A percentile compares a stretch with the other conserved stretches of the same genome.
Evolutionary conservation across 192 early-diverging fungal species (phyloP).

Genomic region (Gaertneriomyces semiglobifer): DNA sequence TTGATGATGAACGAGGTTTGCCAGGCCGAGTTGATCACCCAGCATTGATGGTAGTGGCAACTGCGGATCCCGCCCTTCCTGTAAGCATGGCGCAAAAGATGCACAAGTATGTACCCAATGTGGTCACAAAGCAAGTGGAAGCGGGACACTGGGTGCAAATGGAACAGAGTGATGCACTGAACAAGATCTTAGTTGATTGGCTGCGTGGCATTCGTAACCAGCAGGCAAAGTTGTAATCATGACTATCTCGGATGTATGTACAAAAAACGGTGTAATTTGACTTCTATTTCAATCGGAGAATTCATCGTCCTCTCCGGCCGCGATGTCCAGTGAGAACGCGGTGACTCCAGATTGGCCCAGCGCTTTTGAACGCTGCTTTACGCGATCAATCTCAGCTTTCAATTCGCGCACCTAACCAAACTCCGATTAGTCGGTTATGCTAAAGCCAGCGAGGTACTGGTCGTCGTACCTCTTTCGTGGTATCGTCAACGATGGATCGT

Average conservation of each 20-base stretch:
- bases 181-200: constrained; percentile 21
- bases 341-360: background rate
- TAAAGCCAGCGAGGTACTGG: constrained; percentile 2
- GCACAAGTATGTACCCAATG: constrained; percentile 9
- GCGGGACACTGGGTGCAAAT: constrained; percentile 29
- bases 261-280: no score
- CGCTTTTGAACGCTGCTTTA: constrained; percentile 35
- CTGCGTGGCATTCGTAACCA: background rate
- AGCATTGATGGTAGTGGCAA: constrained; percentile 8
- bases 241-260: no score
- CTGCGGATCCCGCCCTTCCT: constrained; percentile 8
- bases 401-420: constrained; percentile 24
- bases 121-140: constrained; percentile 4
- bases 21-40: background rate
- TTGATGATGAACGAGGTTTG: constrained; percentile 28
- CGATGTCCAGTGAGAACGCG: background rate
- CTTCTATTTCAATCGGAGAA: background rate
- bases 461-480: constrained; percentile 19
- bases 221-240: background rate
- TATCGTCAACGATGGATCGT: background rate
- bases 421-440: background rate
- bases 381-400: constrained; percentile 43
- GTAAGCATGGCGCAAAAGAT: constrained; percentile 16
- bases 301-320: background rate
- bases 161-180: constrained; percentile 21